Base-by-base conservation (phyloP, 2,329 filamentous ascomycete species). In the Reticulascus tulasneorum region DNA sequence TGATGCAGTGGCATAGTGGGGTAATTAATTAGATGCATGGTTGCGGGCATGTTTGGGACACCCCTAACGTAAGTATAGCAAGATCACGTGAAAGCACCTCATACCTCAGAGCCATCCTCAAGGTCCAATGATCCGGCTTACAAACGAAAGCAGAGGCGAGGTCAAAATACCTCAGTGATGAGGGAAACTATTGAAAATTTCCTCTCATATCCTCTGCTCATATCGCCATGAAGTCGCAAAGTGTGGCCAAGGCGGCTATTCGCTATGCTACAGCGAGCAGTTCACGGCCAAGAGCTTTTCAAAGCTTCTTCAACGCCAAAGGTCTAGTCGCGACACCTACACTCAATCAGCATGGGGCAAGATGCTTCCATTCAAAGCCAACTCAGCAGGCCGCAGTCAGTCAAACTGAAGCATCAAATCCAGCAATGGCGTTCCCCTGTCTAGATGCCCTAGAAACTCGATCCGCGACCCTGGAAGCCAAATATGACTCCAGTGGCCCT, bases 401-500 rank as follows among this genome's bases (percentile, higher is more conserved):
- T 25, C 55, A 61, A 13, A 57, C 56, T 21, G 52, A 46, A 29
- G 73, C 78, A 2, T 86, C 85, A 5, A 94, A 94, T 55, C 86
- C 88, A 4, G 84, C 88, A 47, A 84, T 94, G 72, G 81, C 85
- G 1, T 95, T 95, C 51, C 89, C 89, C 4, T 95, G 89, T 55
- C 82, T 95, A 29, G 89, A 95, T 55, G 87, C 84, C 4, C 71
- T 90, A 38, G 89, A 94, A 54, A 77, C 75, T 23, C 82, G 83
- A 45, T 87, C 91, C 1, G 84, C 84, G 6, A 83, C 71, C 9
- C 79, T 97, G 29, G 76, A 77, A 47, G 73, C 77, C 12, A 69
- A 69, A 37, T 86, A 84, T 23, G 70, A 83, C 30, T 76, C 79
- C 12, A 82, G 80, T 29, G 91, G 91, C 0, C 91, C 91, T 2